These are phyloP conservation scores for Endotrypanum monterogeii DNA, from an alignment of 208 protist species.

Conservation along the genomic window DNA sequence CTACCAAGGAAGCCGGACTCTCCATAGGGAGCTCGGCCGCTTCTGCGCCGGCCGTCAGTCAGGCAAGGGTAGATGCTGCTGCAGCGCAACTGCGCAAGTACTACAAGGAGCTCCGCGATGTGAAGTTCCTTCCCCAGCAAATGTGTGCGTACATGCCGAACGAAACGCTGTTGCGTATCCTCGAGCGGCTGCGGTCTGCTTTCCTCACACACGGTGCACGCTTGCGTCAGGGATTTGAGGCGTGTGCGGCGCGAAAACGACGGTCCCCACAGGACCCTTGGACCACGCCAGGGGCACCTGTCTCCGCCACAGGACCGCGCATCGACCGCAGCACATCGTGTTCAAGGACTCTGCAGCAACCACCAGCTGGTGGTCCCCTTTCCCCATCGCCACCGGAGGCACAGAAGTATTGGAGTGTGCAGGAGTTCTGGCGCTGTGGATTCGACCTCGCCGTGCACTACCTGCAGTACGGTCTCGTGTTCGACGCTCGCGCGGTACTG, in stretches of 20 bases:
- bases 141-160: conserved; percentile 71
- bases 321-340: conserved; percentile 1
- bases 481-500: conserved; percentile 51
- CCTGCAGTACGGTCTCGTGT: conserved; percentile 75
- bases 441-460: conserved; percentile 76
- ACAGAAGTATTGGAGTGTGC: conserved; percentile 46
- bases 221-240: conserved; percentile 38
- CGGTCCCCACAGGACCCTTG: conserved; percentile 30
- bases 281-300: conserved; percentile 5
- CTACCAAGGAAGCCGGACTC: neutral
- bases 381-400: neutral
- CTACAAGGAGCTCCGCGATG: conserved; percentile 63
- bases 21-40: neutral
- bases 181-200: conserved; percentile 65
- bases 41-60: conserved; percentile 20
- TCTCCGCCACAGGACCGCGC: neutral
- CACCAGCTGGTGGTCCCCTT: neutral
- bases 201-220: conserved; percentile 29
- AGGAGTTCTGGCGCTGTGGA: conserved; percentile 63
- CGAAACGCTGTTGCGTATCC: conserved; percentile 59
- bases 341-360: conserved; percentile 3
- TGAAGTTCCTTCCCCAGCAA: conserved; percentile 62
- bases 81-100: conserved; percentile 52
- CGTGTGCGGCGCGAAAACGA: conserved; percentile 29
- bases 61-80: conserved; percentile 44